A percentile compares a stretch with the other conserved stretches of the same genome.
These are phyloP conservation scores for Termitomyces sp. DNA, from an alignment of 768 basidiomycete genomes.

Conservation along the genomic window DNA sequence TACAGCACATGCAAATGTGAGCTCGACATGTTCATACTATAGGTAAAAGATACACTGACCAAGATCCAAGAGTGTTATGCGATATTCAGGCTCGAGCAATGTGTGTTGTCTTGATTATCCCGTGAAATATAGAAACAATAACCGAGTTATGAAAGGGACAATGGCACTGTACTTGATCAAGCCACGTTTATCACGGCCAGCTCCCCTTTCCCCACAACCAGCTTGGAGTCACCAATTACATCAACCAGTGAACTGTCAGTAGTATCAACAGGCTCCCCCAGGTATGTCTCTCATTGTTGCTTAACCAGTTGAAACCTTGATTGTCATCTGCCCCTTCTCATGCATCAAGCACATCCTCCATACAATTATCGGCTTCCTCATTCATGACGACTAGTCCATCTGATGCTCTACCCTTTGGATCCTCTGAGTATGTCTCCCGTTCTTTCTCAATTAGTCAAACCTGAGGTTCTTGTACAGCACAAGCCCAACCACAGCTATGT, in stretches of 20 bases:
- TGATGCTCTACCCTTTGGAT: no score
- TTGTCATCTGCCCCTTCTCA: not conserved
- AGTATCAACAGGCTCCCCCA: no score
- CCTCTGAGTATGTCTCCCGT: no score
- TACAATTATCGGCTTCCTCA: not conserved
- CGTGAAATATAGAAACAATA: not conserved
- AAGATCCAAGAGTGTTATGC: not conserved
- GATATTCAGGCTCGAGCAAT: not conserved
- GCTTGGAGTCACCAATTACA: rapidly evolving
- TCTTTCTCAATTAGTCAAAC: no score
- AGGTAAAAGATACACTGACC: not conserved
- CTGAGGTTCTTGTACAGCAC: no score
- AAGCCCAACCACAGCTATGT: no score
- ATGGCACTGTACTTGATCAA: not conserved
- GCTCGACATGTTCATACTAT: not conserved
- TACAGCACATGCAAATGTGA: no score
- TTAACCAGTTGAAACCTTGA: not conserved
- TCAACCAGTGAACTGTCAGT: no score
- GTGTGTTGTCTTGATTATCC: not conserved
- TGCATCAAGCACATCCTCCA: not conserved
- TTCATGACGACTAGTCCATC: not conserved
- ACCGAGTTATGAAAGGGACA: not conserved
- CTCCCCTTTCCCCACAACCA: not conserved
- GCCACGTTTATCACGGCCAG: not conserved
- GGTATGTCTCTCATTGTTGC: not conserved